Evolutionary conservation across 192 early-diverging fungal genomes (phyloP), one percentile per base, ranked within the genome.

Genomic region (Irineochytrium annulatum): DNA sequence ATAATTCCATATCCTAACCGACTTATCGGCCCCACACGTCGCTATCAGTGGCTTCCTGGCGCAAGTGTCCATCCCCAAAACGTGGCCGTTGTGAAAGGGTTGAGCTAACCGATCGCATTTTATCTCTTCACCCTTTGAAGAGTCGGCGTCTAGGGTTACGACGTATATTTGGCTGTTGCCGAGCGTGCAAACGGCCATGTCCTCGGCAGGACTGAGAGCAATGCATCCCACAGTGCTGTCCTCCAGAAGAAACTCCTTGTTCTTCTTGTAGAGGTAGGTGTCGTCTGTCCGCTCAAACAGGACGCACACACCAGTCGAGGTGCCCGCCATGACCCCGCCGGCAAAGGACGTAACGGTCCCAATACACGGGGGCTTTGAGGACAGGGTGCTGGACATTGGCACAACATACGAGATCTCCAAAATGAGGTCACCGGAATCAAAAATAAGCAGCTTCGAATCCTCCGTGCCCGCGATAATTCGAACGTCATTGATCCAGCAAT

Each of bases 1-100:
- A 65, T 78, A 82, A 55, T 85, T 85, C 82, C 82, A 85, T 33
- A 85, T 74, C 3, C 82, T 55, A 22, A 85, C 63, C 0, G 82
- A 77, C 57, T 70, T 62, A 59, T 85, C 82, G 0, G 60, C 39
- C 2, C 80, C 78, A 52, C 80, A 80, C 0, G 82, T 85, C 13
- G 75, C 82, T 20, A 85, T 55, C 2, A 85, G 57, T 22, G 82
- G 82, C 43, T 85, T 85, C 29, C 82, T 61, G 8, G 69, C 62
- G 51, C 75, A 71, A 0, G 73, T 68, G 60, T 83, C 81, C 76
- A 83, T 72, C 33, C 77, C 76, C 17, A 52, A 35, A 49, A 83
- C 71, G 16, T 70, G 19, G 11, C 78, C 79, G 30, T 56, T 65
- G 61, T 83, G 81, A 56, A 81, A 81, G 2, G 78, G 62, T 31